Evolutionary conservation across 345 rosid species (phyloP).

Genomic region (Kernera saxatilis): DNA sequence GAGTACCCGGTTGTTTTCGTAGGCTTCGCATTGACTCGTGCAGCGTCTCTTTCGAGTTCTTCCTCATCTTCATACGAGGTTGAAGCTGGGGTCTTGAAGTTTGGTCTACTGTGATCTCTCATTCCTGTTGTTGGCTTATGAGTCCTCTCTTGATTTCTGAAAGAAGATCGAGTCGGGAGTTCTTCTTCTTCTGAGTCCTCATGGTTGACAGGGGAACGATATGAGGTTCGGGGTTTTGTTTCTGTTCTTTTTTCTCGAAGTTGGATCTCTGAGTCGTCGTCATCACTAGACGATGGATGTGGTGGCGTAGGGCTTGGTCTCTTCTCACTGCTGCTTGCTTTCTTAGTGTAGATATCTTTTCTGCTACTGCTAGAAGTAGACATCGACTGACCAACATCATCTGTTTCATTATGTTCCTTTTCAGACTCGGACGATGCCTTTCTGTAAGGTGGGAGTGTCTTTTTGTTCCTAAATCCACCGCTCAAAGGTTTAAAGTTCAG

Average conservation of each 20-base stretch:
- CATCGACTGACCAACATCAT: slow-evolving; percentile 18
- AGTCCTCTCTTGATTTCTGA: slow-evolving; percentile 19
- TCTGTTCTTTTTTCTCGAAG: slow-evolving; percentile 17
- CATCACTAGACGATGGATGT: slow-evolving; percentile 26
- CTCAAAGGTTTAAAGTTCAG: slow-evolving; percentile 51
- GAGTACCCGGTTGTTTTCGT: slow-evolving; percentile 10
- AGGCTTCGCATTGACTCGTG: slow-evolving; percentile 17
- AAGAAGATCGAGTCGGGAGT: not conserved
- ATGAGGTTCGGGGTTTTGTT: slow-evolving; percentile 4
- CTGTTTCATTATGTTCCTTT: slow-evolving; percentile 20
- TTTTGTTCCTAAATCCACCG: slow-evolving; percentile 69
- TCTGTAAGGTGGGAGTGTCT: slow-evolving; percentile 46
- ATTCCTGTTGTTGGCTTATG: slow-evolving; percentile 6
- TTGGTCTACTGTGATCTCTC: slow-evolving; percentile 3
- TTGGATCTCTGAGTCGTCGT: slow-evolving; percentile 39
- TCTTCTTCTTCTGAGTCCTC: slow-evolving; percentile 20
- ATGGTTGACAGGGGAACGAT: not conserved
- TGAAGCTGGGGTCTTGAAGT: slow-evolving; percentile 24
- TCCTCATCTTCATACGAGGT: slow-evolving; percentile 34
- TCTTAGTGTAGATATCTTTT: slow-evolving; percentile 33
- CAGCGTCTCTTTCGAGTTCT: slow-evolving; percentile 23
- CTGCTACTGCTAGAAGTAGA: slow-evolving; percentile 27
- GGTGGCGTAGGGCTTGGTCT: slow-evolving; percentile 27
- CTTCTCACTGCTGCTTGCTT: slow-evolving; percentile 26
- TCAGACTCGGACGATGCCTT: slow-evolving; percentile 31